Evolutionary conservation across 2,329 filamentous ascomycete species (phyloP).

Genomic region (Neonectria magnoliae): DNA sequence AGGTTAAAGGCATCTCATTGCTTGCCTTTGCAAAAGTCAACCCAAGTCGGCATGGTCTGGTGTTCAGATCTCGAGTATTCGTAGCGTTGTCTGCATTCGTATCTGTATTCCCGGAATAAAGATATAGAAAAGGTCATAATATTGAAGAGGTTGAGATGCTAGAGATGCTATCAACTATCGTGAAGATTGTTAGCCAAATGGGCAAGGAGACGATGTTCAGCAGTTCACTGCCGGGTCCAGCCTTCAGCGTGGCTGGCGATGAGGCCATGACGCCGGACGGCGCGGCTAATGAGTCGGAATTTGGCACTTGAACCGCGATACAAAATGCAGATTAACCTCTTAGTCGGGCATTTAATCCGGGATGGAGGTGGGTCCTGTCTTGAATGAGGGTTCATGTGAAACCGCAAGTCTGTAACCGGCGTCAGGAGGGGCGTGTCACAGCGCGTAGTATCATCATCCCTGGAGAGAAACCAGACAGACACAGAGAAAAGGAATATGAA

Average conservation of each 20-base stretch:
- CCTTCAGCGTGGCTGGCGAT: not conserved
- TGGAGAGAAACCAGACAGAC: not conserved
- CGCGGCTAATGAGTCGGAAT: not conserved
- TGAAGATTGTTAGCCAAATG: not conserved
- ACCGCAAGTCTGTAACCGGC: slow-evolving; percentile 10
- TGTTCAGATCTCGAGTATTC: too few relatives aligned
- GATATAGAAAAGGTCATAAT: not conserved
- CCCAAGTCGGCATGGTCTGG: not conserved
- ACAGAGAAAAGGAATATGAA: not conserved
- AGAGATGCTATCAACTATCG: too few relatives aligned
- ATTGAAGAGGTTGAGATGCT: not conserved
- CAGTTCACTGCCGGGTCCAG: not conserved
- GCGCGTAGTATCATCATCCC: slow-evolving; percentile 5
- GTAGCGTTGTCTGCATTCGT: too few relatives aligned
- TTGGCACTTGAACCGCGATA: not conserved
- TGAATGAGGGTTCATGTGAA: slow-evolving; percentile 1
- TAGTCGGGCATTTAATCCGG: not conserved
- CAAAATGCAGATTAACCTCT: not conserved
- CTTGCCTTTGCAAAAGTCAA: not conserved
- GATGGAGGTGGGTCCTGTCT: not conserved
- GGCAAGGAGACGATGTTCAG: not conserved
- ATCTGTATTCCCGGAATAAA: not conserved
- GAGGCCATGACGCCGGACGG: too few relatives aligned
- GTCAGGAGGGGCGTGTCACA: slow-evolving; percentile 3
- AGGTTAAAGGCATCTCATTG: not conserved